Base-by-base conservation (phyloP, 164 flowering plant species). In the Sextonia rubra region DNA sequence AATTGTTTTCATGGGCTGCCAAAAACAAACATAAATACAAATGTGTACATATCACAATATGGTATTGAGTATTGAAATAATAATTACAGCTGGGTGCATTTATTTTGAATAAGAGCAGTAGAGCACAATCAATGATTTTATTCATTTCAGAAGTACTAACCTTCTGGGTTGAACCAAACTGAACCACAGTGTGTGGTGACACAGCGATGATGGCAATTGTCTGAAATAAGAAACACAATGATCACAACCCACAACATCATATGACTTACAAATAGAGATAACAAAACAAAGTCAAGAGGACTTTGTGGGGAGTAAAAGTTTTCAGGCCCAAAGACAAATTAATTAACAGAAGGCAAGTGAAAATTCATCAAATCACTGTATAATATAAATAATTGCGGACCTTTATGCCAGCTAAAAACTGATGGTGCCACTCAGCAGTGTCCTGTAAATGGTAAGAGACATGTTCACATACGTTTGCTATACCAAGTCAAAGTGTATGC, bases 91-190 rank as follows among this genome's bases (percentile, higher is more conserved):
- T 52, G 11, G 64, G 27, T 61, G 27, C 30, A 61, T 12, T 22
- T 25, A 23, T 11, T 12, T 61, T 61, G 27, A 14, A 61, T 9
- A 61, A 61, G 64, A 25, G 30, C 64, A 61, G 3, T 24, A 61
- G 64, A 25, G 30, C 64, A 9, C 12, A 22, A 24, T 29, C 27
- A 61, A 61, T 25, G 64, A 61, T 25, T 61, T 23, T 61, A 8
- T 23, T 61, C 64, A n/a, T 61, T 52, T 22, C 15, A 29, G 29
- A 25, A 61, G 64, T 47, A 71, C 86, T 65, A 69, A 94, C 98
- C 98, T 91, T 88, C 29, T 82, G 70, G 30, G 84, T 84, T 69
- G 98, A 89, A 76, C 97, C 98, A 76, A 94, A 84, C 80, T 90
- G 93, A 64, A 90, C 66, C 32, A 91, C 94, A 9, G 96, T 90